Base-by-base conservation (phyloP, 140 eudicot genomes). In the Oenanthe javanica region DNA sequence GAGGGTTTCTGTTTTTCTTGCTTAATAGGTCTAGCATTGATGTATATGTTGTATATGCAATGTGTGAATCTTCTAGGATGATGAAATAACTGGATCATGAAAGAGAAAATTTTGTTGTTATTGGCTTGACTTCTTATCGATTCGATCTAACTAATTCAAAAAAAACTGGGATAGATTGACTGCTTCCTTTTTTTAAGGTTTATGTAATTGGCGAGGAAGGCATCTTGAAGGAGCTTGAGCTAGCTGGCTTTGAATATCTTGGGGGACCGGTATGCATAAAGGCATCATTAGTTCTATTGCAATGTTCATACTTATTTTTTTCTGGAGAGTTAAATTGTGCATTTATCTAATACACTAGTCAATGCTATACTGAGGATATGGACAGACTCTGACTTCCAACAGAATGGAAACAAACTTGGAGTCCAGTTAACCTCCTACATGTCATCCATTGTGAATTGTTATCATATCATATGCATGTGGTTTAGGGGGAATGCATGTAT, bases 121-220 rank as follows among this genome's bases (percentile, higher is more conserved):
- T 73, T 82, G 9, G 45, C 50, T 45, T 16, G 69, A 77, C 11
- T 52, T 42, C n/a, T 12, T 63, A 27, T 31, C 10, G 25, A 16
- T 4, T 12, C 10, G 67, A 76, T 31, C 25, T 19, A 66, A 27
- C 72, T 72, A 57, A 48, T 66, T 16, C 27, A 27, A 23, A 25
- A 75, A 49, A 46, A 40, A 48, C 46, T 63, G 42, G 40, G 49
- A 15, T 75, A 75, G 21, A 48, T 19, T 10, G 48, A 16, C 77
- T 79, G 83, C 36, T n/a, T 21, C 19, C 1, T 57, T 50, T 71
- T 74, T n/a, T 83, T 71, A 84, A 93, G 99, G 91, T 94, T 79
- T 94, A 94, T 82, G 99, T 94, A 71, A 89, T 94, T 86, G 99
- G 99, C 77, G 99, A 92, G 86, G 99, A 94, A 40, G 99, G 99